Evolutionary conservation across 2,329 filamentous ascomycete genomes (phyloP), one percentile per base, ranked within the genome.

Genomic region (Metarhizium sp.): DNA sequence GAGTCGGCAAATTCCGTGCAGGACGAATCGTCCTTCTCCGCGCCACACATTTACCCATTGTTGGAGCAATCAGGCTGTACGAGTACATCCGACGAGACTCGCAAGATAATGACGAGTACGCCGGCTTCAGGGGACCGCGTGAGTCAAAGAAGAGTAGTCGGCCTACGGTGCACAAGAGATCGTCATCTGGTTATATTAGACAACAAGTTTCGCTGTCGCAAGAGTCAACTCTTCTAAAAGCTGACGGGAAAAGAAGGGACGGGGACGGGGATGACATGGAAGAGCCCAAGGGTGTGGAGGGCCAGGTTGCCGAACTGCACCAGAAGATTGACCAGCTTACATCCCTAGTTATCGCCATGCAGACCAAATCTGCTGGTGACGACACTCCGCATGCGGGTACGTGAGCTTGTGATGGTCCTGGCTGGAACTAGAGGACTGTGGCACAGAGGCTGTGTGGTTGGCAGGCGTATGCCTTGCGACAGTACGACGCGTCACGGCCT

Each of bases 21-120:
- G 76, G 76, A 18, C 78, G 83, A 49, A 86, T 87, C 58, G 56
- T 80, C 46, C 73, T 86, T n/a, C 75, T 87, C 55, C 83, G 84
- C 61, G 73, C 75, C 4, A 86, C 82, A 0, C 84, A 86, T 62
- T 73, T 82, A 50, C 87, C 88, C 36, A 82, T 89, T 59, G 85
- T 91, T 32, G 80, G 71, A n/a, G 72, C 77, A 49, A 91, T 92
- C 60, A 78, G 81, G 67, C 64, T 77, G n/a, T 90, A 87, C 66
- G 87, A 90, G 69, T 73, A 73, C 62, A 59, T 80, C 49, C 69
- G 70, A 25, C 68, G 68, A 55, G 73, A 71, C 52, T 62, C 72
- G 7, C 58, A 65, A 13, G 62, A 67, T 13, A 25, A 25, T 3
- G 75, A 76, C 52, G 75, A 75, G 52, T 78, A 73, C 59, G 73